Base-by-base conservation (phyloP, 495 filamentous ascomycete species). In the Aspergillus asperescens region DNA sequence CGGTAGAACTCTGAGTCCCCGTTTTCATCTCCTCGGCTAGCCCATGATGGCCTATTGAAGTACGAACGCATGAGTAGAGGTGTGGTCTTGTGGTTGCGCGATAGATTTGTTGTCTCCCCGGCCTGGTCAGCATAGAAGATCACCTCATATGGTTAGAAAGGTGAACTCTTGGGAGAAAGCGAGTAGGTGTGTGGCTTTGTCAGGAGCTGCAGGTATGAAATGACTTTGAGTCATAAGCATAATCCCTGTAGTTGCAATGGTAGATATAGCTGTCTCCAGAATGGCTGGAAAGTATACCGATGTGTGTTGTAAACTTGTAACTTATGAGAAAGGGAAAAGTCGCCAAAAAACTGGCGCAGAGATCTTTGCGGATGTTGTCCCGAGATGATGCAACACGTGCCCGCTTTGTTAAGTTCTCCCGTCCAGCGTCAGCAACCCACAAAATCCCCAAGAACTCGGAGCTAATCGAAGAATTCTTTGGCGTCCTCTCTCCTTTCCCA, bases 1-100 rank as follows among this genome's bases (percentile, higher is more conserved):
- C 81, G 80, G 60, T 89, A 91, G 37, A 90, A 79, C 16, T 83
- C 77, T 6, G 79, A 55, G 9, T 70, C 67, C 23, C 79, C 72
- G 8, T 68, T 68, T 20, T 74, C 71, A 2, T 63, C 58, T 13
- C 69, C 55, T 3, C 65, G 69, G 35, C 65, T 77, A 32, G 77
- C 72, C 67, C 76, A 84, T 1, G 78, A 74, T 23, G 84, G 82
- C 62, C 81, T 84, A 28, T 83, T 89, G 63, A 89, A 89, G 25
- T 89, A 76, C 1, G 76, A 75, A 46, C 74, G 76, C 72, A 84
- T 87, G n/a, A 23, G 10, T 20, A 42, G 28, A 23, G 5, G 9
- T 16, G 19, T n/a, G n/a, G 16, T 44, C n/a, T 31, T n/a, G 1
- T 28, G 22, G n/a, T 7, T n/a, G n/a, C 27, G n/a, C 1, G 12